These are phyloP conservation scores for Oleoguttula mirabilis DNA, from an alignment of 495 filamentous ascomycete genomes.

Conservation along the genomic window DNA sequence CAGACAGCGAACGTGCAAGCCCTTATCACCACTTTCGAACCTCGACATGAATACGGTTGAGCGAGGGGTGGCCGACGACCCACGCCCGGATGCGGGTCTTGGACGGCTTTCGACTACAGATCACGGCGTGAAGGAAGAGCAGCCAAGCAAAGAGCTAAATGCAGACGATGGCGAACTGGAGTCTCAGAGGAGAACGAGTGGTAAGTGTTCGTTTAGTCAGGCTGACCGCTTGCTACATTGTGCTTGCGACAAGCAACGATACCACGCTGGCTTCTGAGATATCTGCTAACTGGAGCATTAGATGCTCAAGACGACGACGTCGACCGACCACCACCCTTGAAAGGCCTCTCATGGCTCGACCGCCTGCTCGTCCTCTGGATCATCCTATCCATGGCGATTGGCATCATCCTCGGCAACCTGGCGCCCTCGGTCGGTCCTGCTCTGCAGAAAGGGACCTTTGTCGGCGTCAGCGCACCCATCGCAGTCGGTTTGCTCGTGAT, in stretches of 20 bases:
- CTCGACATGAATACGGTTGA: constrained; percentile 14
- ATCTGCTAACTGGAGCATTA: not conserved
- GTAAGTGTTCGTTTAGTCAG: not conserved
- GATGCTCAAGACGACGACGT: not conserved
- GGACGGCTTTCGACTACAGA: not conserved
- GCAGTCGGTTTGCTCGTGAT: constrained; percentile 75
- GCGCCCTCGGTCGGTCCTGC: constrained; percentile 48
- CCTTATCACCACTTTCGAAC: too few species aligned
- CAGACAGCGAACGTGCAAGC: too few species aligned
- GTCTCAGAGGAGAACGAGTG: not conserved
- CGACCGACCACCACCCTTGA: constrained; percentile 31
- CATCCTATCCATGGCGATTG: constrained; percentile 69
- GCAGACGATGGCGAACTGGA: constrained; percentile 1
- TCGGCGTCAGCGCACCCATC: constrained; percentile 65
- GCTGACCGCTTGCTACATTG: not conserved
- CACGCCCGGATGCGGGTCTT: constrained; percentile 5
- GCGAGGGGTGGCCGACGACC: constrained; percentile 8
- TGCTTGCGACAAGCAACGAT: not conserved
- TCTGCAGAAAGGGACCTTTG: constrained; percentile 60
- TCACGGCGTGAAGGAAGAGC: not conserved
- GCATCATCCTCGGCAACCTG: constrained; percentile 71
- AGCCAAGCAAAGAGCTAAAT: not conserved
- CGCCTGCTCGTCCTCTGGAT: constrained; percentile 77
- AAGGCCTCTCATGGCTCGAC: constrained; percentile 55
- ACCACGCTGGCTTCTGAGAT: not conserved